A percentile compares a stretch with the other conserved stretches of the same genome.
phyloP scores from a whole-genome alignment of 1,284 basidiomycete species.

The Hymenochaete sp. region DNA sequence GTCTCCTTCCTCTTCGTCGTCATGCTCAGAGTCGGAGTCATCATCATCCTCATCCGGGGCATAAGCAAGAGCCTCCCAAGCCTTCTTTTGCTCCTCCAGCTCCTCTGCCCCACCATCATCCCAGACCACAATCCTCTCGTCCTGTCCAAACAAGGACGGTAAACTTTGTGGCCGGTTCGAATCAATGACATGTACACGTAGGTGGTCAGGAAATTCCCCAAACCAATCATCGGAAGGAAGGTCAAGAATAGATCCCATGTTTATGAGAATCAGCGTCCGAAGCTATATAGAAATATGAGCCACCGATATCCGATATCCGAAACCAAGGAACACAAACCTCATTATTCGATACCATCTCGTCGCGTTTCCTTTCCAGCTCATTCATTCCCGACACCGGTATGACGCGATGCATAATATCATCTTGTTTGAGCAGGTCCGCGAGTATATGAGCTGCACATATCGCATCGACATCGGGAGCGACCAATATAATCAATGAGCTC shows the following conservation, averaged over 20 bases:
- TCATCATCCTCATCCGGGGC: slow-evolving; percentile 39
- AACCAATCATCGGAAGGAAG: slow-evolving; percentile 70
- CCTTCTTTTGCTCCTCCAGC: slow-evolving; percentile 55
- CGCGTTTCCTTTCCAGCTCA: slow-evolving; percentile 57
- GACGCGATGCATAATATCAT: slow-evolving; percentile 87
- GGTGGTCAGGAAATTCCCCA: slow-evolving; percentile 50
- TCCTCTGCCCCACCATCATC: slow-evolving; percentile 75
- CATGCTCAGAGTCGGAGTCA: slow-evolving; percentile 32
- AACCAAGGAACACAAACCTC: slow-evolving; percentile 46
- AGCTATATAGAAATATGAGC: slow-evolving; percentile 43
- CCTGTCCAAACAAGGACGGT: slow-evolving; percentile 76
- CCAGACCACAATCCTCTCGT: slow-evolving; percentile 75
- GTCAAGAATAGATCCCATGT: slow-evolving; percentile 87
- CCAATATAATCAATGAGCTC: slow-evolving; percentile 77
- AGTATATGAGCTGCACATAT: slow-evolving; percentile 86
- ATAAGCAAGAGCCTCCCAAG: slow-evolving; percentile 68
- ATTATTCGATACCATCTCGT: slow-evolving; percentile 57
- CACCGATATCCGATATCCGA: slow-evolving; percentile 4
- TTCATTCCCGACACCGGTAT: slow-evolving; percentile 87
- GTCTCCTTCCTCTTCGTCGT: slow-evolving; percentile 40
- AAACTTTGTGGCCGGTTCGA: slow-evolving; percentile 89
- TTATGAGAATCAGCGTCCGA: slow-evolving; percentile 85
- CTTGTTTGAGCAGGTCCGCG: slow-evolving; percentile 83
- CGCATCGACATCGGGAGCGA: slow-evolving; percentile 85
- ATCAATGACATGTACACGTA: slow-evolving; percentile 89